phyloP scores from a whole-genome alignment of 2,329 filamentous ascomycete species.

The Coniochaeta ligniaria region DNA sequence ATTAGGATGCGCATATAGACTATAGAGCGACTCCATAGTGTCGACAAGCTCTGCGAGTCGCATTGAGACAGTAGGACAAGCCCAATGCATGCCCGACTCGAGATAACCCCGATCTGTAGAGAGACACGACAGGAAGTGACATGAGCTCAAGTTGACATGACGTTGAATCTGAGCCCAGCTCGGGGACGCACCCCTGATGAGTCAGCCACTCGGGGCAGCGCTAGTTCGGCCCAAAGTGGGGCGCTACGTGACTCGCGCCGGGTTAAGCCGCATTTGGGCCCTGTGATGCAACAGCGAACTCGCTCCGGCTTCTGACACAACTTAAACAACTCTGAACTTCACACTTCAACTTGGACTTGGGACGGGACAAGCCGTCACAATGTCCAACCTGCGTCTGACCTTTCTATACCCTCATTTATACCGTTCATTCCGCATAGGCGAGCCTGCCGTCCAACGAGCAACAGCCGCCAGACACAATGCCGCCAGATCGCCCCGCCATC shows the following conservation, averaged over 20 bases:
- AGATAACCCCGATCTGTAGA: no score
- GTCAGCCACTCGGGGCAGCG: not conserved
- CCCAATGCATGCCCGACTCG: no score
- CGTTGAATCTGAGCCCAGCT: no score
- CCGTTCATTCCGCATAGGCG: not conserved
- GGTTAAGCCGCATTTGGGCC: not conserved
- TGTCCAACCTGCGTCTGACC: not conserved
- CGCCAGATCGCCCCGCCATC: not conserved
- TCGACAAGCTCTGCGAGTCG: no score
- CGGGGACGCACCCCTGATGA: not conserved
- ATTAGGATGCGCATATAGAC: not conserved
- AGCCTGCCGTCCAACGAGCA: not conserved
- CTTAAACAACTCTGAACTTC: not conserved
- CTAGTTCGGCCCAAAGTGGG: not conserved
- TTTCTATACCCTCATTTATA: constrained; percentile 2
- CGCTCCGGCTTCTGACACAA: not conserved
- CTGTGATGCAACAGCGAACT: not conserved
- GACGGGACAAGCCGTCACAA: not conserved
- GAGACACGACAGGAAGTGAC: no score
- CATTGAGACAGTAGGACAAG: no score
- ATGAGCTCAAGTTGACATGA: no score
- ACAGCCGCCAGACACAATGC: not conserved
- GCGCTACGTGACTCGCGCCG: not conserved
- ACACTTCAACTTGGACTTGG: not conserved
- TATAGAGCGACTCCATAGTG: no score